phyloP scores from a whole-genome alignment of 257 asterid genomes.

The Rhazya stricta region DNA sequence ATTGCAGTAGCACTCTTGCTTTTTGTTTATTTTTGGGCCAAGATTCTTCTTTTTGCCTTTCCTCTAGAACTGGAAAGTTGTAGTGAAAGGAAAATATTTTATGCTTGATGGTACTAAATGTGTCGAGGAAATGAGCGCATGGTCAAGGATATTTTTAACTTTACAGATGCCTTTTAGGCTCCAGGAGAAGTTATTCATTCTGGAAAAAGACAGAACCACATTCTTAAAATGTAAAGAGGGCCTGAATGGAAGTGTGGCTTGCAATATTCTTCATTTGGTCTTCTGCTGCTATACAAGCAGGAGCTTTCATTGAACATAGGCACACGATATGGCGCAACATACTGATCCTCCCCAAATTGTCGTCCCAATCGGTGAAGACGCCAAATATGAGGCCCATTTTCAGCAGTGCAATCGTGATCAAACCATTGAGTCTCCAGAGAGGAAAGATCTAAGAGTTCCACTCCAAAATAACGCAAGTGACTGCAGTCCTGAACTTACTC shows the following conservation, averaged over 20 bases:
- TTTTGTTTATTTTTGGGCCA: background rate
- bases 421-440: background rate
- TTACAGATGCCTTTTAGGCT: background rate
- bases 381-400: background rate
- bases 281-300: background rate
- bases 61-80: background rate
- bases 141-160: background rate
- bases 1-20: background rate
- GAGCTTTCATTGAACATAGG: background rate
- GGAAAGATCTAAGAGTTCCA: background rate
- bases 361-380: background rate
- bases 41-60: background rate
- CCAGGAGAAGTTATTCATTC: background rate
- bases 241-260: background rate
- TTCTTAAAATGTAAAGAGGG: background rate
- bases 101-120: background rate
- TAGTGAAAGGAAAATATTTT: background rate
- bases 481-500: background rate
- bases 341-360: conserved; percentile 4
- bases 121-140: too few species aligned
- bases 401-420: background rate
- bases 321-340: conserved; percentile 7
- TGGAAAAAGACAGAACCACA: background rate
- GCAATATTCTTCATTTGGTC: background rate
- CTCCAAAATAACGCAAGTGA: background rate